phyloP scores from a whole-genome alignment of 108 stramenopile genomes.

The Chaetoceros muelleri region DNA sequence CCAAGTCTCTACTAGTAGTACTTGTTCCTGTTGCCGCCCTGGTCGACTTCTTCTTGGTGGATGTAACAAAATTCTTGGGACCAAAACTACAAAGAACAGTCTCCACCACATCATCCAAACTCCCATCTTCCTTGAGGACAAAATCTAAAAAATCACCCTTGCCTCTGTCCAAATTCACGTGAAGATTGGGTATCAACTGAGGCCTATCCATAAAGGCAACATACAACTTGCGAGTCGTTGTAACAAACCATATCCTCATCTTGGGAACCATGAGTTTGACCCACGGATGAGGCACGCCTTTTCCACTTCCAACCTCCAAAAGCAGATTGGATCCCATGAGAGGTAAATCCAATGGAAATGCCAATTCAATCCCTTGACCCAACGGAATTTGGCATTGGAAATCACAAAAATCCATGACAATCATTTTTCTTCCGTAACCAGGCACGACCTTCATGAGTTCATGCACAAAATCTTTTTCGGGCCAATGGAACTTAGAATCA shows the following conservation, averaged over 20 bases:
- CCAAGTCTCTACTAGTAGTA: neutral
- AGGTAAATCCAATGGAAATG: neutral
- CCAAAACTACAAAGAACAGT: slow-evolving; percentile 1
- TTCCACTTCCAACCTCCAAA: slow-evolving; percentile 1
- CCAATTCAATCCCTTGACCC: neutral
- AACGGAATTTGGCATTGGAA: neutral
- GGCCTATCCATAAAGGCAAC: slow-evolving; percentile 7
- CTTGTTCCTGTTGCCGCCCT: neutral
- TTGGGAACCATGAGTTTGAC: neutral
- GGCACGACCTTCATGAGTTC: neutral
- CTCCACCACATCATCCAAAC: slow-evolving; percentile 7
- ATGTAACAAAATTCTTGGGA: neutral
- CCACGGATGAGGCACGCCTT: neutral
- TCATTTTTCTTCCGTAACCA: neutral
- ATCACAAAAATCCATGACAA: slow-evolving; percentile 1
- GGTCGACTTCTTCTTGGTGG: neutral
- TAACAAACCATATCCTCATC: slow-evolving; percentile 6
- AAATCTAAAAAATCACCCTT: slow-evolving; percentile 1
- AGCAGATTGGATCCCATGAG: neutral
- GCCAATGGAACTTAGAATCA: slow-evolving; percentile 1
- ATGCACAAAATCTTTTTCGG: neutral
- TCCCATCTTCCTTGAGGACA: neutral
- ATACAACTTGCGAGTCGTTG: slow-evolving; percentile 3
- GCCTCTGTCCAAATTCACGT: slow-evolving; percentile 8
- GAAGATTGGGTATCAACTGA: neutral